Evolutionary conservation across 2,329 filamentous ascomycete genomes (phyloP), one percentile per base, ranked within the genome.

Genomic region (Colletotrichum acutatum): DNA sequence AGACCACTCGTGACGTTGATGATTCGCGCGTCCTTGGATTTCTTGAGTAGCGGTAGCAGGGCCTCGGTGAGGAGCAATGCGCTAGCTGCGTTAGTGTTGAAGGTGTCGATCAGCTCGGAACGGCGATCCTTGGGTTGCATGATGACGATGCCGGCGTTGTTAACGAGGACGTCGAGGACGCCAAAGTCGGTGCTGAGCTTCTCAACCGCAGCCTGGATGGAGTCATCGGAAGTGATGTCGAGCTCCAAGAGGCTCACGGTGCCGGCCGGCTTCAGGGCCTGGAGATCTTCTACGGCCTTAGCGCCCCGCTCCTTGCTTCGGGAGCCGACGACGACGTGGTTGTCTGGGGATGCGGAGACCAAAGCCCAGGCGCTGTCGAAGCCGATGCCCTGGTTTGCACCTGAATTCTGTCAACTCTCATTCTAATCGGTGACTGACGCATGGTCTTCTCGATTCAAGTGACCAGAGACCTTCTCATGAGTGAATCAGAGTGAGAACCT

Each of bases 221-320:
- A 88, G 1, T 85, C 82, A 77, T 91, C 90, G 71, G 88, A 86
- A 19, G 88, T 89, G 0, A 93, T 85, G 77, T 93, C 91, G 68
- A 89, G 88, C 3, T 87, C 84, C 7, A 88, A 79, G 0, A 84
- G 86, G 61, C 91, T 90, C 78, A 92, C 91, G 56, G 87, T 78
- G 9, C 90, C 89, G 30, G 84, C 83, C 52, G 82, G 81, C 77
- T 91, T 85, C 5, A 80, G 84, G 83, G 26, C 84, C 42, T 75
- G 74, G 24, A 79, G 71, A 12, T 76, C 76, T 26, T 59, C 57
- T 14, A 83, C 67, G 4, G 81, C 83, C 59, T 76, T 77, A n/a
- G 79, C 64, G 60, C 83, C 84, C 74, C 84, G 85, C 30, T 82
- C 78, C 11, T 76, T 6, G 30, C 79, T 82, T n/a, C 85, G 81